Base-by-base conservation (phyloP, 2,329 filamentous ascomycete species). In the Calonectria crousiana region DNA sequence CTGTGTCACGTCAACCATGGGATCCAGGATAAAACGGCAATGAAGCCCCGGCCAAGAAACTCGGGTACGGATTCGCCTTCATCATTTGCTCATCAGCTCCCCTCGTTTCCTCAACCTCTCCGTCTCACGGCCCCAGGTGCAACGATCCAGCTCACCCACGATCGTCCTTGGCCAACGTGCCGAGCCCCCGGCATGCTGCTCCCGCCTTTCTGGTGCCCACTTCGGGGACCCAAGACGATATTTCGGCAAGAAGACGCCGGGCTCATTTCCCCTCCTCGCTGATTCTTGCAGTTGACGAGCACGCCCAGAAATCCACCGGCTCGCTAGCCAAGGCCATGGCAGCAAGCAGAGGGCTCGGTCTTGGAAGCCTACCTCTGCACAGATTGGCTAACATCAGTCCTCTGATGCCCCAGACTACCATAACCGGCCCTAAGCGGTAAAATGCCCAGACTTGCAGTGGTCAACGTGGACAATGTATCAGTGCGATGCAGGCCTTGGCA, bases 381-480 rank as follows among this genome's bases (percentile, higher is more conserved):
- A 74, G 69, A 78, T 75, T 77, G 77, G 77, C 75, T 69, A 71
- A 74, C 44, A 72, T 47, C 66, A 53, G 34, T 71, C 64, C 76
- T 77, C 66, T 67, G 62, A 75, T 49, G 71, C 67, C 68, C 71
- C 62, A 73, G 64, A 49, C 62, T 75, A 53, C 53, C 53, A 67
- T 28, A 51, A 16, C 51, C 20, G 20, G 51, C 66, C 69, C 67
- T 65, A 69, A 68, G 64, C 75, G 68, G 67, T 56, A 72, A 68
- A 68, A 71, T 77, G 78, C 78, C 78, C 74, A 80, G 77, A 77
- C 78, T 74, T 71, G 68, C 77, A 77, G 77, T 74, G 78, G 79
- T 76, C 80, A 76, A 78, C 79, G 78, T 80, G 78, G 80, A 76
- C 79, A 78, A 69, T 79, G 77, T 76, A 79, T 80, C 80, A 78